Conservation (phyloP, 176 grass and related monocot genomes). For the Bonia amplexicaulis region DNA sequence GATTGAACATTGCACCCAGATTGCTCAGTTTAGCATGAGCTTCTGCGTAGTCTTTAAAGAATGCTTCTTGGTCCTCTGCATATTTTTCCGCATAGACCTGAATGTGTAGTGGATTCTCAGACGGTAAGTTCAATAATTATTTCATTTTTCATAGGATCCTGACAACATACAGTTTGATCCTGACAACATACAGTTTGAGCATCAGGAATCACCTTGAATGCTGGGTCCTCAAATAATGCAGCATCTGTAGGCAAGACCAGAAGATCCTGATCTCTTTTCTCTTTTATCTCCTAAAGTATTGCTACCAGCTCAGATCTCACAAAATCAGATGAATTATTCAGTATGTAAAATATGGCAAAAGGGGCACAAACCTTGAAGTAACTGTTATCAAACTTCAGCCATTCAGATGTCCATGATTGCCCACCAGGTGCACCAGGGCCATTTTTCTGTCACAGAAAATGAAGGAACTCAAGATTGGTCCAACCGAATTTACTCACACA, state of each 20-base stretch:
- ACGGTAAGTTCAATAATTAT: background rate
- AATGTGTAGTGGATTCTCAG: slow-evolving; percentile 12
- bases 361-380: slow-evolving; percentile 65
- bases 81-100: slow-evolving; percentile 86
- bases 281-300: slow-evolving; percentile 77
- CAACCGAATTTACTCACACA: background rate
- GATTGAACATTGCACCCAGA: slow-evolving; percentile 69
- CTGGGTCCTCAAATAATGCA: slow-evolving; percentile 85
- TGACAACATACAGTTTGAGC: background rate
- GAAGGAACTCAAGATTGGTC: background rate
- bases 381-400: slow-evolving; percentile 94
- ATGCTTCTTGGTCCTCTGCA: slow-evolving; percentile 60
- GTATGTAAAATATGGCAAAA: background rate
- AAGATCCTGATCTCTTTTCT: slow-evolving; percentile 78
- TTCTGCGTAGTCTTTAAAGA: slow-evolving; percentile 87
- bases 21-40: slow-evolving; percentile 98
- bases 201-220: slow-evolving; percentile 60
- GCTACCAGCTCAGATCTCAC: slow-evolving; percentile 22
- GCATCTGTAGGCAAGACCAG: slow-evolving; percentile 88
- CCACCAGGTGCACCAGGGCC: slow-evolving; percentile 95
- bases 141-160: background rate
- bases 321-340: slow-evolving; percentile 11
- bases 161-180: background rate
- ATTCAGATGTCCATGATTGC: slow-evolving; percentile 95
- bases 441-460: slow-evolving; percentile 57